A percentile compares a stretch with the other conserved stretches of the same genome.
These are phyloP conservation scores for Tricholoma sp. DNA, from an alignment of 768 basidiomycete species.

Conservation along the genomic window DNA sequence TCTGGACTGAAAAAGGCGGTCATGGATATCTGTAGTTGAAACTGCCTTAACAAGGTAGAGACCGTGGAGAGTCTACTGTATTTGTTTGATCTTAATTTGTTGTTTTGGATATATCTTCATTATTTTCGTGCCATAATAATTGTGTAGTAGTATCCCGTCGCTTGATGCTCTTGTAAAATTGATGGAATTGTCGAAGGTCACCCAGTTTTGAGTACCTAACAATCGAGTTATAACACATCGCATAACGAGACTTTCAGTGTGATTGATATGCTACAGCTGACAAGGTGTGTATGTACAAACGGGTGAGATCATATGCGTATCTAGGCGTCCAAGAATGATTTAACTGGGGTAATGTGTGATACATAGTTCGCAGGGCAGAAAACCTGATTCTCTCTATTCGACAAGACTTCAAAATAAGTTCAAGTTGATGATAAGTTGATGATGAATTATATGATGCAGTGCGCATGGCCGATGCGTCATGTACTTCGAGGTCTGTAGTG, in stretches of 20 bases:
- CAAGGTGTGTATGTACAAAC: too few relatives aligned
- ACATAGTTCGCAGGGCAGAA: too few relatives aligned
- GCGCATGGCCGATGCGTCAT: not conserved
- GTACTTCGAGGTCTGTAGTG: not conserved
- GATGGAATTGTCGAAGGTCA: not conserved
- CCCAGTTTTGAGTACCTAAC: too few relatives aligned
- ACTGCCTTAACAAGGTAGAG: not conserved
- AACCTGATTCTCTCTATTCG: too few relatives aligned
- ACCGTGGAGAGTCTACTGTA: not conserved
- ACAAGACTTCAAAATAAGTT: not conserved
- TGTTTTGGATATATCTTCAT: not conserved
- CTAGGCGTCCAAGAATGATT: too few relatives aligned
- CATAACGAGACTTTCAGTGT: too few relatives aligned
- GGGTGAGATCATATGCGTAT: too few relatives aligned
- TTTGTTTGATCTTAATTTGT: not conserved
- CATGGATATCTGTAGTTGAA: not conserved
- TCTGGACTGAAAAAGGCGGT: conserved; percentile 4
- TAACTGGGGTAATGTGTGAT: too few relatives aligned
- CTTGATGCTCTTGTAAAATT: not conserved
- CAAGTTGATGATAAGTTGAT: not conserved
- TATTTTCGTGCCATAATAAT: not conserved
- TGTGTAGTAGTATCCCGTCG: not conserved
- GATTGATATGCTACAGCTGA: too few relatives aligned
- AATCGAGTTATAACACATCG: too few relatives aligned
- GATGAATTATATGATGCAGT: not conserved